Evolutionary conservation across 2,329 filamentous ascomycete genomes (phyloP).

Genomic region (Sclerotiophoma versabilis): DNA sequence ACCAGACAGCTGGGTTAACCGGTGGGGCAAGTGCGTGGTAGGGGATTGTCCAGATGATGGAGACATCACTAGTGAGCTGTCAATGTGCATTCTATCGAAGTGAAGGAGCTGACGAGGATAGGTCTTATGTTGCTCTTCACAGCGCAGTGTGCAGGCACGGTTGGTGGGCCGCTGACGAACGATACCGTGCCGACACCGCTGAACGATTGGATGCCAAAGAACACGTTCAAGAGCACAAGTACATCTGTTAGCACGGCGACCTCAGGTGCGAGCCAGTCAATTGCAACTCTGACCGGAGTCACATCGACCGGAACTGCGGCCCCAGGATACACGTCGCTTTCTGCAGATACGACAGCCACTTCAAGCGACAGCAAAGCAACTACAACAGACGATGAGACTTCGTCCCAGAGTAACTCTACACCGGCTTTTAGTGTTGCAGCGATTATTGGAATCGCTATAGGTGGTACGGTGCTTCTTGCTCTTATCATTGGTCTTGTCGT

Average conservation of each 20-base stretch:
- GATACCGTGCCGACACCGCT: conserved; percentile 1
- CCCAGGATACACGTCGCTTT: too few species aligned
- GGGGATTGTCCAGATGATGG: neutral
- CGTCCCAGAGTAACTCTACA: neutral
- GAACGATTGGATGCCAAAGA: neutral
- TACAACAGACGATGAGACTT: neutral
- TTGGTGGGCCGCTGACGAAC: conserved; percentile 2
- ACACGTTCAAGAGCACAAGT: neutral
- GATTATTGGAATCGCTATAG: neutral
- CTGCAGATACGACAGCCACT: too few species aligned
- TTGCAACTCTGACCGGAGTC: neutral
- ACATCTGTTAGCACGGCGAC: neutral
- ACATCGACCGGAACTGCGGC: neutral
- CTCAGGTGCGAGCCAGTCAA: neutral
- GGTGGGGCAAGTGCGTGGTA: neutral
- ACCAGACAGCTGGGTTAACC: conserved; percentile 1
- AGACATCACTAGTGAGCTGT: conserved; percentile 1
- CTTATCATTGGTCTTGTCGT: neutral
- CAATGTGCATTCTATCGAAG: too few species aligned
- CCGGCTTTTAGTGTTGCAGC: neutral
- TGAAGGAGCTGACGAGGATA: neutral
- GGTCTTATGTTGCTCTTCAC: conserved; percentile 1
- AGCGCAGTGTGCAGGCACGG: neutral
- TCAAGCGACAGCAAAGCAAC: neutral
- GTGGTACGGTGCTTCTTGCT: neutral